Base-by-base conservation (phyloP, 768 basidiomycete genomes). In the Lepiota venenata region DNA sequence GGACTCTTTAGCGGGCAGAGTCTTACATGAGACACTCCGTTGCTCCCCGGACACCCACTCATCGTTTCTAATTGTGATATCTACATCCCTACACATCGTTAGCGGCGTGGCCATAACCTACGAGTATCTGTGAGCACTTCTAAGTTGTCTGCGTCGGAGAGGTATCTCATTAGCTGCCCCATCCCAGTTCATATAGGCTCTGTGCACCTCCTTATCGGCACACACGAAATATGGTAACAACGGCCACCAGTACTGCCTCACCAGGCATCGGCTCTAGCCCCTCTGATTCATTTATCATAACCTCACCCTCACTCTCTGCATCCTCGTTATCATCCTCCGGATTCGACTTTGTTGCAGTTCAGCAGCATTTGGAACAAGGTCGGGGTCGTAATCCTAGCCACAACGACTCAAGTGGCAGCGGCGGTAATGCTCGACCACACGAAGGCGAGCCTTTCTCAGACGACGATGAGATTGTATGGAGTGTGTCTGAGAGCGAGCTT, bases 391-490 rank as follows among this genome's bases (percentile, higher is more conserved):
- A 32, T 11, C 4, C 8, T 32, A 32, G 32, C 10, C 32, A 11
- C 32, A 32, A 11, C 32, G 32, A 32, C n/a, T n/a, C n/a, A 32
- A 32, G 32, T 32, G 9, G 8, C 32, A 11, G 32, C 32, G 32
- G 32, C 8, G 32, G 32, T 32, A 32, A 43, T 8, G 20, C 52
- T 5, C 40, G 46, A 36, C 32, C 32, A 8, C 32, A 32, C 32
- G 46, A 50, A 20, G 44, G 41, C 15, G 42, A 45, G 18, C 47
- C 46, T 20, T 52, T 73, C 42, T 79, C 77, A 0, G 81, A 80
- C 59, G 50, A 51, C 14, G 82, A 85, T 57, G 80, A 83, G 62
- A 79, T 85, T 41, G 77, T 84, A 16, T 82, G 77, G 74, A 68
- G 62, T 38, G 60, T 76, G 42, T 71, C 79, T 38, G 73, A 74